Conservation (phyloP, 2,329 filamentous ascomycete genomes). For the Aspergillus flavus region DNA sequence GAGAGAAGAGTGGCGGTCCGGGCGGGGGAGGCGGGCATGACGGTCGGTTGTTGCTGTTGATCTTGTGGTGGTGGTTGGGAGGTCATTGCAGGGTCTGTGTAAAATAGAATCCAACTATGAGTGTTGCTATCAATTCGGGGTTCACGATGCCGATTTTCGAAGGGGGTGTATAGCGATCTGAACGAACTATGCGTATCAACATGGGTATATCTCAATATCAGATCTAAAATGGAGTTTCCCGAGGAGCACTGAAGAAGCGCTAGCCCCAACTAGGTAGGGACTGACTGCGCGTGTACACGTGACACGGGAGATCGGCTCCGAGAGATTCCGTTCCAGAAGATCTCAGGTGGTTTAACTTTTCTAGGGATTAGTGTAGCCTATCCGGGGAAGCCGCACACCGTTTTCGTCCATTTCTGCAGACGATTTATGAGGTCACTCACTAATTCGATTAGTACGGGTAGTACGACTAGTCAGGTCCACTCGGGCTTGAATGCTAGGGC, state of each 20-base stretch:
- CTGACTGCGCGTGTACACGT: constrained; percentile 8
- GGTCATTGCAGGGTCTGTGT: constrained; percentile 7
- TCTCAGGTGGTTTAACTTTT: neutral
- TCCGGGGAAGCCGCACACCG: constrained; percentile 4
- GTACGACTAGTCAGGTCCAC: neutral
- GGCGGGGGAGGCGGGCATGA: constrained; percentile 60
- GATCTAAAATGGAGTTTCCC: neutral
- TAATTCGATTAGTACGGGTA: too few species aligned
- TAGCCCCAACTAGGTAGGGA: neutral
- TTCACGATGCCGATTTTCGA: neutral
- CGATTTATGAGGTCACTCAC: neutral
- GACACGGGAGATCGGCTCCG: constrained; percentile 16
- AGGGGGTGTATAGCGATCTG: neutral
- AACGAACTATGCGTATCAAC: neutral
- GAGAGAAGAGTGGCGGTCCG: constrained; percentile 65
- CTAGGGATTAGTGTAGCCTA: neutral
- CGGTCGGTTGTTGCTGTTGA: constrained; percentile 15
- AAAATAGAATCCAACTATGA: neutral
- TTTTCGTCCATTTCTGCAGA: constrained; percentile 8
- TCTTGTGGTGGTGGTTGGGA: constrained; percentile 22
- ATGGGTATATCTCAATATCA: neutral
- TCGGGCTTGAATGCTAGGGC: neutral
- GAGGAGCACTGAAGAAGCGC: neutral
- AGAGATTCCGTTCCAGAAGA: constrained; percentile 9
- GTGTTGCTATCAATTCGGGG: neutral